Percentiles rank a stretch among this genome's conserved stretches.
Evolutionary conservation across 805 yeast species (phyloP).

Genomic region (Citeromyces matritensis): DNA sequence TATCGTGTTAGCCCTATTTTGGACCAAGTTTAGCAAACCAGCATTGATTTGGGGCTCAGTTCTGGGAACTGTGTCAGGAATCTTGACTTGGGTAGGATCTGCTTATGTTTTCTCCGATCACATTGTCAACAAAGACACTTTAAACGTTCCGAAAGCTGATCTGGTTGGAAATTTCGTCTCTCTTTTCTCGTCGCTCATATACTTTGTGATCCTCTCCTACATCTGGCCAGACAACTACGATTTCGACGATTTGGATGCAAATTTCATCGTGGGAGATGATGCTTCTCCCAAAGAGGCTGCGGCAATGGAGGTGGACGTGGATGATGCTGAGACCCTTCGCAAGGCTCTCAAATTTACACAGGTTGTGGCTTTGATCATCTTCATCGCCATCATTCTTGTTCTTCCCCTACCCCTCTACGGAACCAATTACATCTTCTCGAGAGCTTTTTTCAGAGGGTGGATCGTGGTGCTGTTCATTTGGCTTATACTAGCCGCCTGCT

Average conservation of each 20-base stretch:
- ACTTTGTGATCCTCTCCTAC: conserved; percentile 12
- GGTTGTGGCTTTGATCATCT: conserved; percentile 9
- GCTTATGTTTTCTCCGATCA: conserved; percentile 28
- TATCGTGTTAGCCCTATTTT: conserved; percentile 25
- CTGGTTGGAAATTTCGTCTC: conserved; percentile 26
- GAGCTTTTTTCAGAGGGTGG: conserved; percentile 16
- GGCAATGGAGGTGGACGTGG: conserved; percentile 9
- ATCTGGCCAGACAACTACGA: conserved; percentile 13
- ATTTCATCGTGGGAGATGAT: conserved; percentile 17
- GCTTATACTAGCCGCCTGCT: conserved; percentile 14
- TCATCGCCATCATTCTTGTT: conserved; percentile 10
- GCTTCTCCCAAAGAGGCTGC: conserved; percentile 15
- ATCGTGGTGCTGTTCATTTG: conserved; percentile 18
- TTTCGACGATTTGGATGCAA: conserved; percentile 10
- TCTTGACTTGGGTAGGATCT: conserved; percentile 27
- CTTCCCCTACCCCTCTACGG: conserved; percentile 19
- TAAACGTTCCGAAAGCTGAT: conserved; percentile 22
- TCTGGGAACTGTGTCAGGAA: conserved; percentile 34
- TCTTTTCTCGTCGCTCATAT: conserved; percentile 15
- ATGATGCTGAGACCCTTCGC: conserved; percentile 8
- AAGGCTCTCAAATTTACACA: conserved; percentile 11
- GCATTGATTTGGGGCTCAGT: conserved; percentile 24
- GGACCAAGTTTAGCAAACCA: conserved; percentile 20
- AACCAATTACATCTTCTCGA: conserved; percentile 14
- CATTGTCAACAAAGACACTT: conserved; percentile 19